Evolutionary conservation across 768 basidiomycete genomes (phyloP), one percentile per base, ranked within the genome.

Genomic region (Serendipita sp.): DNA sequence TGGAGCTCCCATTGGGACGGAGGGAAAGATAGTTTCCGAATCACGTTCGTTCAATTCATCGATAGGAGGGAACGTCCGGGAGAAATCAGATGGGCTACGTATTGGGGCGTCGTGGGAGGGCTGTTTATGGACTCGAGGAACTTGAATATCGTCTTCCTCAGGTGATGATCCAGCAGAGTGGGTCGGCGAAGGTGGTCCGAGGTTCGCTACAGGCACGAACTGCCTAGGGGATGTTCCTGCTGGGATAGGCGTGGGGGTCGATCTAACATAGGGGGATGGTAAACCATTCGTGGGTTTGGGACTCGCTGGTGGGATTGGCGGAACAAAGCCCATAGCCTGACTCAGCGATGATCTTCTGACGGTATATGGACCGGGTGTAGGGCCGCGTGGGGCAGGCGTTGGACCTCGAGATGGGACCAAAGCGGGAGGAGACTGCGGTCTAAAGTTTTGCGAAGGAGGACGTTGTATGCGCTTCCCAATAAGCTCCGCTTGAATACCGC

Each of bases 181-280:
- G 1, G 80, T 76, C 2, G 87, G 88, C 0, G 88, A 88, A 3
- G 88, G 84, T 34, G 88, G 86, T 2, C 86, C 88, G 17, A 90
- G 74, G 33, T 80, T 80, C 3, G 86, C 84, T 1, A 83, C 79
- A 0, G 84, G 81, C 9, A 90, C 85, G 53, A 89, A 75, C 2
- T 80, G 78, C 66, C 85, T 86, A n/a, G 78, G 77, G 2, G 82
- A 79, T 30, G 78, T 76, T 22, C 70, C 41, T 3, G 74, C 64
- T 38, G 74, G 74, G 30, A 69, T 73, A 56, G 63, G 70, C 50
- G 69, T 66, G 24, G 69, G 26, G 53, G 53, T 58, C 26, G 53
- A 28, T 9, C 26, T n/a, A 11, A n/a, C 31, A 31, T 58, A 58
- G 9, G 33, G 24, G 11, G 53, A 30, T 9, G 45, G 26, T 28